Conservation (phyloP, 306 rosid species). For the Dicorynia guianensis region DNA sequence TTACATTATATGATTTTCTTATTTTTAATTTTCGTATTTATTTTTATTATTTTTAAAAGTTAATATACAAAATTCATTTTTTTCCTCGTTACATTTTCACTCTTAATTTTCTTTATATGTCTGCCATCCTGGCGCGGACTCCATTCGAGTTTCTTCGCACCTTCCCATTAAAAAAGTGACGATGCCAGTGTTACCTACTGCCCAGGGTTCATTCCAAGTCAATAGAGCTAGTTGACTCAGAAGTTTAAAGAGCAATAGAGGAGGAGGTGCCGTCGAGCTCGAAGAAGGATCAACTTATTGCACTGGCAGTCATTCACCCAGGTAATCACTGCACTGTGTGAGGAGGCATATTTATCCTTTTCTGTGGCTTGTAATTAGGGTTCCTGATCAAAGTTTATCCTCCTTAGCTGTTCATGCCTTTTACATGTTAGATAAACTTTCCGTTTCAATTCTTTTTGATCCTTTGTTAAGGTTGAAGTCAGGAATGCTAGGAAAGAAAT, state of each 20-base stretch:
- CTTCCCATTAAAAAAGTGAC: neutral
- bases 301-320: neutral
- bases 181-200: neutral
- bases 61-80: too few relatives aligned
- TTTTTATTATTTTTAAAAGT: too few relatives aligned
- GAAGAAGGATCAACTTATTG: conserved; percentile 29
- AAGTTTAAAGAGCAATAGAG: neutral
- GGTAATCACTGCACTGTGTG: conserved; percentile 5
- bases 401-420: conserved; percentile 15
- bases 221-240: neutral
- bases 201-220: conserved; percentile 9
- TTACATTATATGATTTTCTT: neutral
- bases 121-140: neutral
- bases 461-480: neutral
- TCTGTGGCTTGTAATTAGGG: conserved; percentile 34
- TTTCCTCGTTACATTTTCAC: too few relatives aligned
- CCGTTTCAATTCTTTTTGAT: neutral
- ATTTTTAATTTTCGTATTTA: too few relatives aligned
- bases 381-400: neutral
- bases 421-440: conserved; percentile 32
- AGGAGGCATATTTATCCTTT: conserved; percentile 1
- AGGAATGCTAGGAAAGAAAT: neutral
- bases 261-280: neutral
- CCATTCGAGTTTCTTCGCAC: neutral
- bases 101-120: too few relatives aligned